Evolutionary conservation across 805 yeast species (phyloP).

Genomic region (Candida namnaoensis): DNA sequence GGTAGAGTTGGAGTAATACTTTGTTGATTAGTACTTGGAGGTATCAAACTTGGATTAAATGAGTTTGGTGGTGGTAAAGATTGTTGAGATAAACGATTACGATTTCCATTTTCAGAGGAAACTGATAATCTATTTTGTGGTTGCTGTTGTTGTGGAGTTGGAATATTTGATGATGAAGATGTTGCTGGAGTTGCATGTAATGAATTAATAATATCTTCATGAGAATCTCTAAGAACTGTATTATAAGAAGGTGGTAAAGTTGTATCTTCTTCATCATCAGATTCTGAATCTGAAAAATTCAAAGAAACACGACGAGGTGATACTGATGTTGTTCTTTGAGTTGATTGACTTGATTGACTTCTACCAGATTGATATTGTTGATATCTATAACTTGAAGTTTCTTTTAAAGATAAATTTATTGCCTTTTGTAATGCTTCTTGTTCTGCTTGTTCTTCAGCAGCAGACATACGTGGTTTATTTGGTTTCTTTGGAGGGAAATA

Average conservation of each 20-base stretch:
- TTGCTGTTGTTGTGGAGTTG: constrained; percentile 1
- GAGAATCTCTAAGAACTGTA: no score
- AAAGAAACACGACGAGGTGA: no score
- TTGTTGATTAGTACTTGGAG: no score
- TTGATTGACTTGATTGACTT: no score
- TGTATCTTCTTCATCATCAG: no score
- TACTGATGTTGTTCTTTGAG: no score
- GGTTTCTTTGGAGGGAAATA: constrained; percentile 46
- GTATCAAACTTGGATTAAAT: neutral
- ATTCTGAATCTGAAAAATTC: no score
- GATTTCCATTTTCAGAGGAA: no score
- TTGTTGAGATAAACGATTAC: no score
- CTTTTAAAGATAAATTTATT: constrained; percentile 53
- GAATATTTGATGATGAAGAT: constrained; percentile 7
- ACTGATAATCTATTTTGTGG: no score
- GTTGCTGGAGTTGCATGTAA: constrained; percentile 1
- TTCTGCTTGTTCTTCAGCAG: constrained; percentile 42
- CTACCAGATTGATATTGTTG: neutral
- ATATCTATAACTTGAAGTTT: constrained; percentile 9
- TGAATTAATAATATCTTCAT: neutral
- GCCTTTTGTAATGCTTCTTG: constrained; percentile 78
- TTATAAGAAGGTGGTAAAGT: no score
- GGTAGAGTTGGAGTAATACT: neutral
- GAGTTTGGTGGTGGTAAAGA: neutral
- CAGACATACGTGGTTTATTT: constrained; percentile 38